phyloP scores from a whole-genome alignment of 495 filamentous ascomycete genomes.

The Pyronema domesticum region DNA sequence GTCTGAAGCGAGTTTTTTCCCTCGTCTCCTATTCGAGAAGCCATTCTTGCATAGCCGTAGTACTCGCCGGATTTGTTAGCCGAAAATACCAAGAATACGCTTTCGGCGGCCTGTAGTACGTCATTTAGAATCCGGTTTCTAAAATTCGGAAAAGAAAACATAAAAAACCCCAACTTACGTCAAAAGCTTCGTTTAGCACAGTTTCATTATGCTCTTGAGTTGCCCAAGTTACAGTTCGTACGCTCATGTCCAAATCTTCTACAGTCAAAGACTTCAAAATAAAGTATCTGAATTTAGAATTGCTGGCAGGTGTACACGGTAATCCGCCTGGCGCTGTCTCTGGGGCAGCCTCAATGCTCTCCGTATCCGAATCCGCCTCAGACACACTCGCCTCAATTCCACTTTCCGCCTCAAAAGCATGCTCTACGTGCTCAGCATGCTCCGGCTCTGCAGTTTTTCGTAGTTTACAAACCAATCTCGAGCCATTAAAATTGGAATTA shows the following conservation, averaged over 20 bases:
- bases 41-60: conserved; percentile 89
- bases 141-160: neutral
- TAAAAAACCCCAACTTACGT: conserved; percentile 35
- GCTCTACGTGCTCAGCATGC: conserved; percentile 9
- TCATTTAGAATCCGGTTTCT: conserved; percentile 1
- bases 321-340: neutral
- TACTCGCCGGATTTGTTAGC: conserved; percentile 98
- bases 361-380: conserved; percentile 6
- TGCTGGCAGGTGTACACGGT: conserved; percentile 9
- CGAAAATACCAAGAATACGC: conserved; percentile 92
- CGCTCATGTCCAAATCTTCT: conserved; percentile 87
- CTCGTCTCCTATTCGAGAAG: conserved; percentile 64
- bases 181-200: conserved; percentile 63
- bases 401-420: conserved; percentile 10
- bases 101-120: conserved; percentile 45
- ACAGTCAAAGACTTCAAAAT: conserved; percentile 87
- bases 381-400: conserved; percentile 19
- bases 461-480: conserved; percentile 78
- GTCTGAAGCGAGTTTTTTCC: conserved; percentile 48
- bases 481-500: conserved; percentile 75
- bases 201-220: conserved; percentile 89
- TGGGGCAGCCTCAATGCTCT: conserved; percentile 1
- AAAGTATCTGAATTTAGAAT: conserved; percentile 56
- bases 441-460: conserved; percentile 27
- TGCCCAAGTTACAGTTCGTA: conserved; percentile 75